Evolutionary conservation across 2,329 filamentous ascomycete genomes (phyloP).

Genomic region (Sporothrix pseudoabietina): DNA sequence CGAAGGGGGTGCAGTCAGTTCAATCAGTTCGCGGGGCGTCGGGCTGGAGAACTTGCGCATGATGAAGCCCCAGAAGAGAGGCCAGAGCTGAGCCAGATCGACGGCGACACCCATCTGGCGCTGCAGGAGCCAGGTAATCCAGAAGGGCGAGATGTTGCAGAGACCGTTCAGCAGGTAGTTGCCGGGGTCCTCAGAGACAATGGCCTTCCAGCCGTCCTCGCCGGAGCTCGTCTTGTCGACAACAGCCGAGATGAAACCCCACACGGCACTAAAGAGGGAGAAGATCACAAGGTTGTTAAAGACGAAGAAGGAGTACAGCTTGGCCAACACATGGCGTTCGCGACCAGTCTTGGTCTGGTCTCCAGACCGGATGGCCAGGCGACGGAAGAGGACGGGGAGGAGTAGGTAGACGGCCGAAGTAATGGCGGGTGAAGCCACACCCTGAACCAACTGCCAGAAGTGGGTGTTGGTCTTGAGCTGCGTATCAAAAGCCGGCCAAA

Average conservation of each 20-base stretch:
- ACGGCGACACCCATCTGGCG: conserved; percentile 91
- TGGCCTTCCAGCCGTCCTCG: conserved; percentile 67
- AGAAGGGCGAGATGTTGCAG: conserved; percentile 83
- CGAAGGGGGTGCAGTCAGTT: conserved; percentile 84
- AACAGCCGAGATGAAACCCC: conserved; percentile 70
- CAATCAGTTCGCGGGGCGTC: conserved; percentile 87
- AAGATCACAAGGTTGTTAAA: conserved; percentile 97
- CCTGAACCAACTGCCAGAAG: conserved; percentile 86
- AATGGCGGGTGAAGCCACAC: conserved; percentile 84
- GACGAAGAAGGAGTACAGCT: conserved; percentile 93
- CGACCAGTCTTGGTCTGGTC: conserved; percentile 90
- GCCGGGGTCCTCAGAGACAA: conserved; percentile 65
- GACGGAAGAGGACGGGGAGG: conserved; percentile 87
- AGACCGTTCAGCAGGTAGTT: conserved; percentile 66
- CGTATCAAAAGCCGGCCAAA: conserved; percentile 75
- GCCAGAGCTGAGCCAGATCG: conserved; percentile 87
- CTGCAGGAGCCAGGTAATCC: conserved; percentile 91
- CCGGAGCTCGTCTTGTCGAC: conserved; percentile 59
- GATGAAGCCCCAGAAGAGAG: conserved; percentile 80
- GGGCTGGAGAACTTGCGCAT: conserved; percentile 81
- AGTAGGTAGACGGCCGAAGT: conserved; percentile 86
- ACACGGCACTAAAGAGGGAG: conserved; percentile 84
- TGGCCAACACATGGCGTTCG: conserved; percentile 85
- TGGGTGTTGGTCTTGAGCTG: conserved; percentile 64
- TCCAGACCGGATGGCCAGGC: conserved; percentile 78